Evolutionary conservation across 2,329 filamentous ascomycete species (phyloP).

Genomic region (Alternaria incomplexa): DNA sequence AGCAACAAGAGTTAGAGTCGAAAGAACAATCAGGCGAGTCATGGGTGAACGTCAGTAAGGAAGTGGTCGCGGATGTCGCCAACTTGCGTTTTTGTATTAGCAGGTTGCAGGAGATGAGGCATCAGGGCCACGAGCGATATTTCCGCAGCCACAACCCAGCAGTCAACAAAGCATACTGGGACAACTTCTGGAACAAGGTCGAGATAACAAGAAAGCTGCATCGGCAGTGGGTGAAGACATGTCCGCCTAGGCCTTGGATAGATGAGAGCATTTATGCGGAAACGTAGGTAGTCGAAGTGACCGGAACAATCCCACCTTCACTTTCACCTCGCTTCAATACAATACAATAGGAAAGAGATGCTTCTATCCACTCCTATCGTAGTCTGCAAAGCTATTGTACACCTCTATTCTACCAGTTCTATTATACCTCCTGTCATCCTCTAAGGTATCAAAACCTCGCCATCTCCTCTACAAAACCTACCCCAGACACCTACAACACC

Average conservation of each 20-base stretch:
- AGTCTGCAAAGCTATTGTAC: background rate
- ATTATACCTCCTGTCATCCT: background rate
- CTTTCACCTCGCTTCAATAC: background rate
- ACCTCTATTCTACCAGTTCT: background rate
- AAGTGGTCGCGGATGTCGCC: slow-evolving; percentile 8
- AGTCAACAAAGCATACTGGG: background rate
- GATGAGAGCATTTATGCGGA: background rate
- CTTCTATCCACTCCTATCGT: background rate
- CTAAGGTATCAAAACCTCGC: background rate
- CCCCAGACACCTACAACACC: background rate
- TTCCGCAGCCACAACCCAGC: background rate
- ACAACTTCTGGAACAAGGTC: slow-evolving; percentile 46
- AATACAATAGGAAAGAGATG: background rate
- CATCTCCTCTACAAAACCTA: background rate
- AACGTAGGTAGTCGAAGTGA: background rate
- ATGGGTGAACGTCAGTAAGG: slow-evolving; percentile 14
- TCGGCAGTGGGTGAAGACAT: background rate
- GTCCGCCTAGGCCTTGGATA: background rate
- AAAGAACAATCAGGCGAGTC: background rate
- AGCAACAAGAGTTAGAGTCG: background rate
- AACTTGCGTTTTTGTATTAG: slow-evolving; percentile 3
- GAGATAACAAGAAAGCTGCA: background rate
- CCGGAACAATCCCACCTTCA: background rate
- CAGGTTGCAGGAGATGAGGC: background rate
- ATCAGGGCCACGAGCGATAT: background rate